Base-by-base conservation (phyloP, 805 yeast species). In the Cyberlindnera lachancei region DNA sequence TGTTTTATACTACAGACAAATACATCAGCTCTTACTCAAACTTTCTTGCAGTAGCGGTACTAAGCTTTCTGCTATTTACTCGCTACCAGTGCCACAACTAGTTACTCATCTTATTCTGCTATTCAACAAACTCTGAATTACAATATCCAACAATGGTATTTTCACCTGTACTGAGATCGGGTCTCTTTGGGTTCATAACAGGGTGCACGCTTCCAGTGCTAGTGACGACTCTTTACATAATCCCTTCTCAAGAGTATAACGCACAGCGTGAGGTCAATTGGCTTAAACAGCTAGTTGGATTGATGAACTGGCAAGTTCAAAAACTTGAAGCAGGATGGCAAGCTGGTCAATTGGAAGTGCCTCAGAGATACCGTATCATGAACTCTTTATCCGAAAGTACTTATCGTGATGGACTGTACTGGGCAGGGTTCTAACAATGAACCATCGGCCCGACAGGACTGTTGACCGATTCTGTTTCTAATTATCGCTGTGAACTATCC, bases 361-460 rank as follows among this genome's bases (percentile, higher is more conserved):
- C n/a, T n/a, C n/a, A n/a, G n/a, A n/a, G n/a, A n/a, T n/a, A n/a
- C n/a, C n/a, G n/a, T n/a, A 18, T 13, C 15, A 18, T 14, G 12
- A 14, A 12, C n/a, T 15, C 19, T 12, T 15, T 29, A n/a, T 15
- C 31, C 10, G 35, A 36, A n/a, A 50, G 46, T 6, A 30, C 36
- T 1, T 50, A 48, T 29, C 42, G 39, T 23, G 55, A 51, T 27
- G 52, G 52, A 4, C 37, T 51, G 15, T 51, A 51, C 38, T 51
- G 55, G 55, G 55, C 55, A n/a, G 55, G 55, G 2, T 51, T 51
- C 33, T 51, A 31, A 38, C 6, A 11, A 18, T 18, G 7, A n/a
- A n/a, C n/a, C n/a, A n/a, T n/a, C n/a, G n/a, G n/a, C n/a, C n/a
- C n/a, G n/a, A n/a, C n/a, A n/a, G n/a, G n/a, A n/a, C n/a, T n/a